These are phyloP conservation scores for Aspergillus sp. DNA, from an alignment of 2,329 filamentous ascomycete species.

Conservation along the genomic window DNA sequence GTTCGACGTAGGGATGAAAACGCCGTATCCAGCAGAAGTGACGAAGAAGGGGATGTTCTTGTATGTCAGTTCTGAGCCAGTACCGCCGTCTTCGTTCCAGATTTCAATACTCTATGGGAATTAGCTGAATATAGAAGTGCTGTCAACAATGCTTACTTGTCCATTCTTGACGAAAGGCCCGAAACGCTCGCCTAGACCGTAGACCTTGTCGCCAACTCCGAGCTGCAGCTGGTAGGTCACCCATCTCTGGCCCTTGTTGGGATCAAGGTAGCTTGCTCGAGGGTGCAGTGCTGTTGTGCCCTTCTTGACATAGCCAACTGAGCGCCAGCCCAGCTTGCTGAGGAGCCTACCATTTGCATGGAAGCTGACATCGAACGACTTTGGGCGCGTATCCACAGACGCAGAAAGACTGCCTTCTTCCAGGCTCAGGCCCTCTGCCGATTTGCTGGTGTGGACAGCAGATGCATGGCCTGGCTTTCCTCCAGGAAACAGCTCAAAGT, in stretches of 20 bases:
- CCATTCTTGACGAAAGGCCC: conserved; percentile 11
- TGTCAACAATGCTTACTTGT: neutral
- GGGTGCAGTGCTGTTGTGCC: too few species aligned
- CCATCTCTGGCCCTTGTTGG: conserved; percentile 11
- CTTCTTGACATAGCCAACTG: too few species aligned
- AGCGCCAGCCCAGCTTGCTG: too few species aligned
- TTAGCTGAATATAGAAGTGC: too few species aligned
- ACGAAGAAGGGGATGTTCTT: conserved; percentile 15
- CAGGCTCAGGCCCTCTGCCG: too few species aligned
- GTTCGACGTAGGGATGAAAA: conserved; percentile 11
- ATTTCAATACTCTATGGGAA: conserved; percentile 5
- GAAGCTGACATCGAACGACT: too few species aligned
- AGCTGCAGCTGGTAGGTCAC: conserved; percentile 12
- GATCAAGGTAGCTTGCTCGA: conserved; percentile 4
- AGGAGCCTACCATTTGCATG: too few species aligned
- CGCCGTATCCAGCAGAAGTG: conserved; percentile 9
- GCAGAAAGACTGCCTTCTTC: too few species aligned
- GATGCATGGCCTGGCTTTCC: too few species aligned
- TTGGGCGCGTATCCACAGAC: too few species aligned
- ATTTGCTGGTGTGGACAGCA: too few species aligned
- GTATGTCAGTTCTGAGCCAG: conserved; percentile 11
- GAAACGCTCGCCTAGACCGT: conserved; percentile 12
- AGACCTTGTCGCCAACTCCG: conserved; percentile 10
- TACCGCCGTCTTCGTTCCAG: conserved; percentile 14
- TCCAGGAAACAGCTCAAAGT: too few species aligned